phyloP scores from a whole-genome alignment of 768 basidiomycete species.

The Obba rivulosa region DNA sequence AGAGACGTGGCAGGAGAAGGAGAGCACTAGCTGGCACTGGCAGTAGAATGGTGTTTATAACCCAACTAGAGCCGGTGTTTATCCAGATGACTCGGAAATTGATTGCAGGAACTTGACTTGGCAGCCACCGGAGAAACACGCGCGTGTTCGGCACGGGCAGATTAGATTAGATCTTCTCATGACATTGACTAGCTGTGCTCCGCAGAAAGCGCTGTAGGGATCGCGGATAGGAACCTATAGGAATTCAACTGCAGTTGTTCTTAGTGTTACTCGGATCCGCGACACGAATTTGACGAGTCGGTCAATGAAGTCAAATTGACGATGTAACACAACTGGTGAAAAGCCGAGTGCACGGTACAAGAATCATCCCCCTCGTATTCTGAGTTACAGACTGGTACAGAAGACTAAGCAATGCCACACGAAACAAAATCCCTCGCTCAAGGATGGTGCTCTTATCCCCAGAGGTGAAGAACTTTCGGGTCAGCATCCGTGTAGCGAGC shows the following conservation, averaged over 20 bases:
- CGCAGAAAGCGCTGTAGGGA: too few species aligned
- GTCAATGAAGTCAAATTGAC: too few species aligned
- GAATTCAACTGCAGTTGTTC: too few species aligned
- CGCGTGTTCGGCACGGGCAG: slow-evolving; percentile 10
- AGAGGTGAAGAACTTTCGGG: slow-evolving; percentile 21
- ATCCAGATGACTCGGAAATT: not conserved
- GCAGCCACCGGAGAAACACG: slow-evolving; percentile 5
- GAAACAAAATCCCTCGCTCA: too few species aligned
- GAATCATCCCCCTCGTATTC: not conserved
- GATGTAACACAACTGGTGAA: too few species aligned
- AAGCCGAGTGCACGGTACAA: not conserved
- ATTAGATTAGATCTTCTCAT: too few species aligned
- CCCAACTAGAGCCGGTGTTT: not conserved
- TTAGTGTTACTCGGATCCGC: too few species aligned
- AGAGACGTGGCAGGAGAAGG: not conserved
- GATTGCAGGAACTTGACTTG: not conserved
- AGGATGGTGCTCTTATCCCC: slow-evolving; percentile 22
- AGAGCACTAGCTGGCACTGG: not conserved
- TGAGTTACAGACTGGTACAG: not conserved
- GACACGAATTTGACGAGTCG: too few species aligned
- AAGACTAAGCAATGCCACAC: not conserved
- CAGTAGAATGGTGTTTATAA: not conserved
- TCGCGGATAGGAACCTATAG: too few species aligned
- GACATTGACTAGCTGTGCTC: slow-evolving; percentile 2
- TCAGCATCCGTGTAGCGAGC: slow-evolving; percentile 30